Evolutionary conservation across 2,329 filamentous ascomycete genomes (phyloP), one percentile per base, ranked within the genome.

Genomic region (Ophiosphaerella korrae): DNA sequence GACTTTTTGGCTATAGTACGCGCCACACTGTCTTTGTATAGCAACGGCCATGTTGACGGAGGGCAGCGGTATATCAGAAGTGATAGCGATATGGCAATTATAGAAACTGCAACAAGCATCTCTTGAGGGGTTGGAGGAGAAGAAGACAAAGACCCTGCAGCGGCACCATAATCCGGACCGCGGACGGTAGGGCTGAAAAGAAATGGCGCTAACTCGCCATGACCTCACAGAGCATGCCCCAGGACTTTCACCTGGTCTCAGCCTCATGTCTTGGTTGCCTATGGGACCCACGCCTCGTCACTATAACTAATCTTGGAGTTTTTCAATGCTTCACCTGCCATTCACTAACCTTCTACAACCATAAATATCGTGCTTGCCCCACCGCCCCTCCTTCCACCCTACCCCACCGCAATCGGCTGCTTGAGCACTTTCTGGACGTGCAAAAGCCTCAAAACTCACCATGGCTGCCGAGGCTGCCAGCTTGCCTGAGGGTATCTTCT

Each of bases 401-500:
- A 29, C 26, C 26, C 7, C 26, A 29, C 7, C 47, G 47, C 60
- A 37, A 52, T 57, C 52, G 49, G 44, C 48, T 41, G 48, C 53
- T 49, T 21, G 11, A 41, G 11, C 52, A 43, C 45, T 36, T 39
- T 38, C 23, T 37, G 38, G 36, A 41, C 45, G 42, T 35, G 44
- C 49, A 38, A 13, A 43, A 40, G 16, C 26, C 23, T 40, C 26
- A 34, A 45, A 45, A 41, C 34, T 33, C 46, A 46, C 6, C 42
- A 73, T 73, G 68, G 64, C 63, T 16, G 40, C 46, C 7, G 39
- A 45, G 35, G 34, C 54, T 6, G 55, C 60, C 3, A 54, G 47
- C 23, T 39, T 72, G 69, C 73, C 76, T 5, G 72, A 74, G 63
- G 72, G 72, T 63, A 57, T 74, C 42, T 64, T 66, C 55, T 80